Base-by-base conservation (phyloP, 495 filamentous ascomycete genomes). In the Pyronema omphalodes region DNA sequence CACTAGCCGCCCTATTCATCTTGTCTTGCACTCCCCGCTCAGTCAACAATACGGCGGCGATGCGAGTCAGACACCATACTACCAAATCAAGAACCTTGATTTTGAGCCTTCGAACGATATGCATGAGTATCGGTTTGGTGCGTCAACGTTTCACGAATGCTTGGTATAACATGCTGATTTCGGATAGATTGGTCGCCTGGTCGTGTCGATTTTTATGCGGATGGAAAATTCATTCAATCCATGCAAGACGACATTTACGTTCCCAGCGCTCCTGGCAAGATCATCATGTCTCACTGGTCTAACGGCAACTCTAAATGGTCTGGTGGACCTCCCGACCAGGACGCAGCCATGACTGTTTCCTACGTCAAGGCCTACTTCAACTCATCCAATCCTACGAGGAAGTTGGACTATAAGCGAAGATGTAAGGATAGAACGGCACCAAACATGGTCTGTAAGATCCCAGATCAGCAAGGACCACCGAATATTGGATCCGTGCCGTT, bases 291-390 rank as follows among this genome's bases (percentile, higher is more conserved):
- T 53, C 82, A 88, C 60, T 88, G 83, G 84, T 82, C 78, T 59
- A 88, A 86, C 57, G 84, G 84, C 17, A 77, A 86, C 62, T 55
- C 66, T 4, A 55, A 63, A 0, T 88, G 84, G 84, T 80, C 78
- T 19, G 74, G 68, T 12, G 84, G 84, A 0, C 84, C 84, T 1
- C 84, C 84, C 0, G 54, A 51, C 1, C 45, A 62, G 40, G 80
- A 87, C 52, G 74, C 82, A 0, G 67, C 71, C 17, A 69, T 83
- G 53, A 73, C 71, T 5, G 70, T 87, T 14, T 67, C 66, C 9
- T 86, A 84, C 55, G 71, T 86, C 33, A 83, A 85, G 60, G 81
- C 75, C 0, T 88, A 87, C 63, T 88, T 87, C 68, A 88, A 87
- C 67, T 80, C 79, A 23, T 76, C 78, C 2, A 49, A 68, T 41